Conservation (phyloP, 2,329 filamentous ascomycete genomes). For the Podosphaera aphanis region DNA sequence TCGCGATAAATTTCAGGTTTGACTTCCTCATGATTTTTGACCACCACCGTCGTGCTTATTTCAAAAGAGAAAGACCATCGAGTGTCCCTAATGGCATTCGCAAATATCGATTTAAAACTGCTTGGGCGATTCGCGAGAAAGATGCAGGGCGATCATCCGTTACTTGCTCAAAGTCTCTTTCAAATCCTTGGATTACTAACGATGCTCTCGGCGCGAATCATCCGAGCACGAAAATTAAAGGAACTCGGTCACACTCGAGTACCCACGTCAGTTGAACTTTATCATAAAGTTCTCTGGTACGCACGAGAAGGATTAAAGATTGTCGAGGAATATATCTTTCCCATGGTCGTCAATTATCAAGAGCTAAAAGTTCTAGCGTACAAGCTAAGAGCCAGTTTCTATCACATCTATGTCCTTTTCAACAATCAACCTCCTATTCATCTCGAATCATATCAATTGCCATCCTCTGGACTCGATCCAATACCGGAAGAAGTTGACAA, state of each 20-base stretch:
- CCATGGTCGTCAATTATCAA: conserved; percentile 52
- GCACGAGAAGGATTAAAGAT: conserved; percentile 75
- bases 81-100: conserved; percentile 62
- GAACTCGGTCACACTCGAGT: conserved; percentile 58
- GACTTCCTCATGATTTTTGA: not conserved
- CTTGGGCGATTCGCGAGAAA: conserved; percentile 68
- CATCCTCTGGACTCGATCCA: conserved; percentile 10
- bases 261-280: conserved; percentile 59
- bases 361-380: conserved; percentile 77
- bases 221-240: conserved; percentile 61
- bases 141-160: conserved; percentile 52
- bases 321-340: conserved; percentile 68
- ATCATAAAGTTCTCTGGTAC: conserved; percentile 87
- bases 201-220: conserved; percentile 62
- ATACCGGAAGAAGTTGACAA: not conserved
- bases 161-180: conserved; percentile 64
- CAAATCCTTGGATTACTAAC: conserved; percentile 81
- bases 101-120: conserved; percentile 94
- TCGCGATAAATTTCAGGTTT: not conserved
- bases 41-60: not conserved
- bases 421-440: conserved; percentile 64
- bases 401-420: conserved; percentile 90
- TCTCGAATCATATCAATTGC: conserved; percentile 14
- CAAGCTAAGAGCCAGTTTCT: conserved; percentile 83
- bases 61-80: too few relatives aligned